Conservation (phyloP, 371 early-diverging fungal species). For the Mortierella sp. region DNA sequence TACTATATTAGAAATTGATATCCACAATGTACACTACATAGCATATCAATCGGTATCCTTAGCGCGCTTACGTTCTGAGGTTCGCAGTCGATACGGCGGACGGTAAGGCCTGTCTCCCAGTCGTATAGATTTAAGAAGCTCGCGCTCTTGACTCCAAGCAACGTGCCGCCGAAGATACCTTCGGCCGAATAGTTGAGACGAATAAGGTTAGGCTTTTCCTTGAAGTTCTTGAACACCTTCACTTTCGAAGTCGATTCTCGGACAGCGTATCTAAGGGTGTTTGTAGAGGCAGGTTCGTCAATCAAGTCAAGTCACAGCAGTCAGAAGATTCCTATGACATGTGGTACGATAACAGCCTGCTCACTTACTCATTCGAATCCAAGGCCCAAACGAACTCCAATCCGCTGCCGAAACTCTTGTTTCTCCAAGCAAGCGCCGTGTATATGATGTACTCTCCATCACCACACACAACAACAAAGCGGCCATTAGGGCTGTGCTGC, state of each 20-base stretch:
- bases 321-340: too few relatives aligned
- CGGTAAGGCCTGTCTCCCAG: constrained; percentile 93
- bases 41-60: too few relatives aligned
- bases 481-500: constrained; percentile 98
- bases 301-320: too few relatives aligned
- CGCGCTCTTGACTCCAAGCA: constrained; percentile 89
- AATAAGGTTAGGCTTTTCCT: constrained; percentile 80
- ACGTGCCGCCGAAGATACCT: constrained; percentile 93
- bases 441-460: constrained; percentile 99
- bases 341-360: not conserved
- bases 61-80: constrained; percentile 74
- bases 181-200: constrained; percentile 86
- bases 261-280: constrained; percentile 80
- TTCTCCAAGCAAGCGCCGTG: constrained; percentile 98
- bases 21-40: too few relatives aligned
- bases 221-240: constrained; percentile 92
- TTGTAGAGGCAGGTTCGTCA: too few relatives aligned
- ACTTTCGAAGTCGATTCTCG: constrained; percentile 90
- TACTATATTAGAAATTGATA: not conserved
- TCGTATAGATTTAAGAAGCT: constrained; percentile 94
- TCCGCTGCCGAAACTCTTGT: constrained; percentile 97
- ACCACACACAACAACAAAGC: constrained; percentile 97
- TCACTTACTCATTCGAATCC: constrained; percentile 87
- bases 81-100: constrained; percentile 94
- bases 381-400: constrained; percentile 97